phyloP scores from a whole-genome alignment of 139 green algal species.

The Asterochloris sp. region DNA sequence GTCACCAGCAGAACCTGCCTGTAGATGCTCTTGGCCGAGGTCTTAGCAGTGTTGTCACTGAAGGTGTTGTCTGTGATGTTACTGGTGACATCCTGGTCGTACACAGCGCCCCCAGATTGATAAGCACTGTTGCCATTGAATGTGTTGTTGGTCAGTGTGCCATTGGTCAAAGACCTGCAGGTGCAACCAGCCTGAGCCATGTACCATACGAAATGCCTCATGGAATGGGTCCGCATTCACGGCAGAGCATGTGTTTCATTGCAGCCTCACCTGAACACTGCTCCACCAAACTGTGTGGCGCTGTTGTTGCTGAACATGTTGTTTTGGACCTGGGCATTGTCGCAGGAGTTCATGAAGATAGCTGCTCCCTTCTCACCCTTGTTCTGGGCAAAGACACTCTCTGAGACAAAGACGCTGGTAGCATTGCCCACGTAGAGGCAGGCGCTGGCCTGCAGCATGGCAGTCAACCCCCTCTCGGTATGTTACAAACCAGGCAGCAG shows the following conservation, averaged over 20 bases:
- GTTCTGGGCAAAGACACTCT: not conserved
- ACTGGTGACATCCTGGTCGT: slow-evolving; percentile 11
- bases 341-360: not conserved
- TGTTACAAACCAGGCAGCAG: too few species aligned
- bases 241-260: too few species aligned
- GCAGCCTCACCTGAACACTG: slow-evolving; percentile 5
- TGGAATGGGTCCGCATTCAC: too few species aligned
- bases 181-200: too few species aligned
- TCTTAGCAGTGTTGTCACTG: slow-evolving; percentile 1
- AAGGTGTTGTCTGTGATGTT: slow-evolving; percentile 17
- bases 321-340: not conserved
- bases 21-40: slow-evolving; percentile 3
- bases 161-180: slow-evolving; percentile 1
- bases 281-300: slow-evolving; percentile 6
- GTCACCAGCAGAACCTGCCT: not conserved
- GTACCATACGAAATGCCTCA: too few species aligned
- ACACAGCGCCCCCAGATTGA: slow-evolving; percentile 6
- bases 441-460: too few species aligned
- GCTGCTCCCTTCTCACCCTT: slow-evolving; percentile 4
- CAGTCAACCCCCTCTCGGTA: too few species aligned
- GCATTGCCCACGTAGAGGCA: too few species aligned
- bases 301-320: slow-evolving; percentile 8
- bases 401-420: too few species aligned
- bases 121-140: slow-evolving; percentile 9
- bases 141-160: not conserved